These are phyloP conservation scores for Cladosporium austrohemisphaericum DNA, from an alignment of 2,329 filamentous ascomycete genomes.

Conservation along the genomic window DNA sequence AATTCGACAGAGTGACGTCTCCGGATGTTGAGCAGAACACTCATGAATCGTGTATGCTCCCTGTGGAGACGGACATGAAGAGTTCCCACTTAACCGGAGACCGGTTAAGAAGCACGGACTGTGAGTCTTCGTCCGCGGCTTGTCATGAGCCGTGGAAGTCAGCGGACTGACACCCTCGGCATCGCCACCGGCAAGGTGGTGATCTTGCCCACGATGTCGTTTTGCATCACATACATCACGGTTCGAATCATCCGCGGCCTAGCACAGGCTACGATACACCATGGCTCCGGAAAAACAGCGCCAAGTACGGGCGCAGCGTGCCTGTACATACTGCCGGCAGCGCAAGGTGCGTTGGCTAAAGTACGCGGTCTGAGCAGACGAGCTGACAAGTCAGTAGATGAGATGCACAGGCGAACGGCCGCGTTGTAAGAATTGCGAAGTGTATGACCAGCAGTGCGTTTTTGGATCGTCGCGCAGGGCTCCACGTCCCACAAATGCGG, in stretches of 20 bases:
- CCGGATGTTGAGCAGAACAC: too few relatives aligned
- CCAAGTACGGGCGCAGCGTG: slow-evolving; percentile 16
- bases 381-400: slow-evolving; percentile 37
- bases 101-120: too few relatives aligned
- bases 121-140: too few relatives aligned
- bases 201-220: too few relatives aligned
- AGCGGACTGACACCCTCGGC: too few relatives aligned
- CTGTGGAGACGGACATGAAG: too few relatives aligned
- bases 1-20: too few relatives aligned
- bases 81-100: too few relatives aligned
- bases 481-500: slow-evolving; percentile 25
- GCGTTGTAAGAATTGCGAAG: slow-evolving; percentile 45
- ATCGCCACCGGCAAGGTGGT: too few relatives aligned
- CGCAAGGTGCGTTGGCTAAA: slow-evolving; percentile 14
- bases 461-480: slow-evolving; percentile 36
- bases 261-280: not conserved
- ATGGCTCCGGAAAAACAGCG: slow-evolving; percentile 16
- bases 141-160: too few relatives aligned
- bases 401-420: slow-evolving; percentile 48
- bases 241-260: not conserved
- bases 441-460: slow-evolving; percentile 44
- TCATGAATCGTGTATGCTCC: too few relatives aligned
- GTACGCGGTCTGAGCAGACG: not conserved
- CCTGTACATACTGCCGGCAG: slow-evolving; percentile 17
- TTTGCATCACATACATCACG: too few relatives aligned